phyloP scores from a whole-genome alignment of 148 eudicot genomes.

The Pharnaceum exiguum region DNA sequence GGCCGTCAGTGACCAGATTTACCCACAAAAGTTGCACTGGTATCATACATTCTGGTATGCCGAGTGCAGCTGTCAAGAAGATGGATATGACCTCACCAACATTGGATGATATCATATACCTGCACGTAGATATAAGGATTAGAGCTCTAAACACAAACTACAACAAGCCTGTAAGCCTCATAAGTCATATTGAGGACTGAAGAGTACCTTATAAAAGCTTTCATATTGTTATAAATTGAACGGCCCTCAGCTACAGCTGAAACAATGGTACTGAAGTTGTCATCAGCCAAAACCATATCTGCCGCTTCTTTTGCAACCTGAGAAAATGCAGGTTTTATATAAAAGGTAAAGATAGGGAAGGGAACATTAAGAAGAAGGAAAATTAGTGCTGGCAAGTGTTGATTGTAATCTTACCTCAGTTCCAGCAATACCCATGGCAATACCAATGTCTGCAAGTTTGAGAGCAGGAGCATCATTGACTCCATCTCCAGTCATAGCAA shows the following conservation, averaged over 20 bases:
- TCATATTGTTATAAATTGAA: conserved; percentile 87
- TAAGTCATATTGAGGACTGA: neutral
- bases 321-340: neutral
- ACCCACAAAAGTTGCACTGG: conserved; percentile 96
- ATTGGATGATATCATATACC: conserved; percentile 98
- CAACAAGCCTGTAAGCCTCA: neutral
- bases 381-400: neutral
- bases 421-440: conserved; percentile 90
- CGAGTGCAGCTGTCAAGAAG: conserved; percentile 85
- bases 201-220: conserved; percentile 80
- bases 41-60: conserved; percentile 82
- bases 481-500: conserved; percentile 97
- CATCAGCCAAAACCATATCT: conserved; percentile 92
- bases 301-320: conserved; percentile 98
- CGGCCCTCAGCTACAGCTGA: conserved; percentile 92
- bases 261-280: conserved; percentile 86
- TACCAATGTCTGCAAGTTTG: conserved; percentile 88
- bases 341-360: neutral
- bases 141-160: neutral
- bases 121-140: conserved; percentile 15
- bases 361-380: neutral
- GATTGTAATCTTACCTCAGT: conserved; percentile 54
- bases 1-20: conserved; percentile 91
- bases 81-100: conserved; percentile 87
- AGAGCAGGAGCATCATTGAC: conserved; percentile 95